Evolutionary conservation across 495 filamentous ascomycete genomes (phyloP).

Genomic region (Pseudevernia furfuracea): DNA sequence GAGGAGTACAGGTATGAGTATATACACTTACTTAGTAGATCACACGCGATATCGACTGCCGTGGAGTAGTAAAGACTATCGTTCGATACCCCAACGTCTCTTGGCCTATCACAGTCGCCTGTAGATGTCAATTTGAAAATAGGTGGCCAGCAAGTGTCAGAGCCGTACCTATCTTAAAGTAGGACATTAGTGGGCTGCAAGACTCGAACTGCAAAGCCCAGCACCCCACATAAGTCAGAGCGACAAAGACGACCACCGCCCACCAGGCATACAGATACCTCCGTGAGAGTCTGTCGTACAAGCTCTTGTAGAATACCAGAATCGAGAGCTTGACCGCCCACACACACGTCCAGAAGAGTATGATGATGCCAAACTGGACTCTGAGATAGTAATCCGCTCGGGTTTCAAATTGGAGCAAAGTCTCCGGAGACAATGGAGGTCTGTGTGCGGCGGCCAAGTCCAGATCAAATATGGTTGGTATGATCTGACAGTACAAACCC

Average conservation of each 20-base stretch:
- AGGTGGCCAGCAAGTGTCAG: too few relatives aligned
- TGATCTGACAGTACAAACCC: constrained; percentile 15
- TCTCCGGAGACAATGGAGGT: background rate
- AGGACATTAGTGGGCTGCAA: constrained; percentile 33
- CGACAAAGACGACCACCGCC: constrained; percentile 32
- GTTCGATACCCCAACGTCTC: constrained; percentile 33
- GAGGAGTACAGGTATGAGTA: background rate
- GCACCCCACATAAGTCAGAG: constrained; percentile 34
- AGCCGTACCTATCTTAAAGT: constrained; percentile 31
- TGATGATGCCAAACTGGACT: constrained; percentile 34
- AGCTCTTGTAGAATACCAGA: constrained; percentile 36
- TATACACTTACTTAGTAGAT: constrained; percentile 35
- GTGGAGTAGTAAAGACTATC: constrained; percentile 39
- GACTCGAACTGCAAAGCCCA: constrained; percentile 30
- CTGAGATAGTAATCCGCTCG: constrained; percentile 15
- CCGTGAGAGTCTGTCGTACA: constrained; percentile 30
- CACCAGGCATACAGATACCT: constrained; percentile 35
- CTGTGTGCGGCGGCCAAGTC: constrained; percentile 6
- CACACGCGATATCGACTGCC: constrained; percentile 38
- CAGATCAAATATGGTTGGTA: constrained; percentile 17
- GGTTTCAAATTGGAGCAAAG: background rate
- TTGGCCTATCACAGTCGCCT: constrained; percentile 30
- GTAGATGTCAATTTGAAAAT: background rate
- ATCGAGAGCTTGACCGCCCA: constrained; percentile 43
- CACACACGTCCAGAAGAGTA: constrained; percentile 39